phyloP scores from a whole-genome alignment of 1,139 yeast species.

The Yamadazyma atmosphaerica region DNA sequence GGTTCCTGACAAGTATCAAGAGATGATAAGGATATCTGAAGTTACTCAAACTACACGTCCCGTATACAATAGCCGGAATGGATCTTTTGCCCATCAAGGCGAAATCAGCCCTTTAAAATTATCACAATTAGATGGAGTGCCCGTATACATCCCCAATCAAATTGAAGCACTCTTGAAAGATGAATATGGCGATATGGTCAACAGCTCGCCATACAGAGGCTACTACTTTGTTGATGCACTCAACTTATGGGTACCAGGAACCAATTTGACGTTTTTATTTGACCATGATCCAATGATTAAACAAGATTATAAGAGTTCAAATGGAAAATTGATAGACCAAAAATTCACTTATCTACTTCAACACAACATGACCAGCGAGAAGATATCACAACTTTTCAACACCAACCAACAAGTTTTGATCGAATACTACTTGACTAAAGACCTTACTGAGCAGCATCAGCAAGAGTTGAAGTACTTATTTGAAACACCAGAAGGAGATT shows the following conservation, averaged over 20 bases:
- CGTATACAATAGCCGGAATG: conserved; percentile 48
- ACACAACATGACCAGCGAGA: conserved; percentile 23
- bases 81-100: conserved; percentile 32
- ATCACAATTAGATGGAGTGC: conserved; percentile 34
- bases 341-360: conserved; percentile 17
- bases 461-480: conserved; percentile 29
- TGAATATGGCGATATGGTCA: conserved; percentile 32
- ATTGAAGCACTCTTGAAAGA: conserved; percentile 26
- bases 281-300: conserved; percentile 19
- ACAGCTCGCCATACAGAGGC: conserved; percentile 21
- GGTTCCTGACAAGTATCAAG: conserved; percentile 33
- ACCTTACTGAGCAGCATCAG: conserved; percentile 32
- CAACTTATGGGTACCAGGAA: conserved; percentile 29
- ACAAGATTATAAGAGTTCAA: conserved; percentile 12
- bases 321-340: conserved; percentile 13
- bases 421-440: conserved; percentile 30
- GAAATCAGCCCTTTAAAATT: conserved; percentile 34
- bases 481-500: conserved; percentile 20
- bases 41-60: conserved; percentile 19
- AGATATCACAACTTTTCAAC: conserved; percentile 27
- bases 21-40: conserved; percentile 9
- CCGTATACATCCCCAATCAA: conserved; percentile 31
- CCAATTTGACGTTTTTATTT: conserved; percentile 19
- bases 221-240: conserved; percentile 33
- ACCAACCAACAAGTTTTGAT: conserved; percentile 21